Base-by-base conservation (phyloP, 2,329 filamentous ascomycete species). In the Acrodontium crateriforme region DNA sequence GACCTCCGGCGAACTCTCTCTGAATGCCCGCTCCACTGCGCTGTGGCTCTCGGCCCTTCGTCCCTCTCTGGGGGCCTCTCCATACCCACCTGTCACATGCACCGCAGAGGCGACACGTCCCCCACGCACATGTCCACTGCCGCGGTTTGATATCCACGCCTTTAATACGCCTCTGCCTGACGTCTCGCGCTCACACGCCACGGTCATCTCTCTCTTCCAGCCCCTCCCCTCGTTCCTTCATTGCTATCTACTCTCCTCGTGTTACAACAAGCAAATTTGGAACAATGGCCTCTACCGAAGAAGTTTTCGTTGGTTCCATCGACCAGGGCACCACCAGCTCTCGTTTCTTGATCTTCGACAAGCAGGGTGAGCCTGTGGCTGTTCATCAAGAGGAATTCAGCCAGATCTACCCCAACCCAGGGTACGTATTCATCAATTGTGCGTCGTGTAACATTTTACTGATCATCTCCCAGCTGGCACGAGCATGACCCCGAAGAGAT, bases 271-370 rank as follows among this genome's bases (percentile, higher is more conserved):
- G 16, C 18, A 45, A n/a, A n/a, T n/a, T 22, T 22, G 10, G 13
- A 10, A 22, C 20, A 10, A 22, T 50, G 44, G 37, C 40, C 18
- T 24, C 37, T 5, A 25, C 30, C 9, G 44, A 48, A 13, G 42
- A 75, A 31, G 70, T 70, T 58, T 92, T 81, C 47, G 76, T 92
- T 35, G 84, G 83, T 35, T 81, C 79, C 42, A 85, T 93, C 50
- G 84, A 93, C 50, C 82, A 91, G 48, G 84, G 84, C 33, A 93
- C 84, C 9, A 93, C 84, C 17, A 87, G 79, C 34, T 81, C 83
- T 18, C 71, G 84, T 19, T 93, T 93, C 57, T 69, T 93, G 43
- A 85, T 94, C 49, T 93, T 93, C 59, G 75, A 92, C 55, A 73
- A 72, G 39, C 60, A 69, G 22, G 83, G 84, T 30, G 73, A 78